Percentiles rank a stretch among this genome's conserved stretches.
Conservation (phyloP, 169 alveolate genomes). For the Plasmodium gonderi region DNA sequence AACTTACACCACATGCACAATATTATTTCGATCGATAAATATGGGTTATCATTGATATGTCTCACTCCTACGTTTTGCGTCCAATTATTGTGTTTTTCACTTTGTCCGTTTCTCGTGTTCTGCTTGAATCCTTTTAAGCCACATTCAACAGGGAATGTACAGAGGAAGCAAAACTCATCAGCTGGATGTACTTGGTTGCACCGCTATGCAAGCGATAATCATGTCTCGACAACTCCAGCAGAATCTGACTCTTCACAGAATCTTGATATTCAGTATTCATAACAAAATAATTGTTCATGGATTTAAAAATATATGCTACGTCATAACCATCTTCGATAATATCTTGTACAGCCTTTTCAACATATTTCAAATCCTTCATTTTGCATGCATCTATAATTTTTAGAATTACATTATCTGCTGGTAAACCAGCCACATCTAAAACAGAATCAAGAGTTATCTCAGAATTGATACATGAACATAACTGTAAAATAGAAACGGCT, state of each 20-base stretch:
- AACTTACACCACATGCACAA: too few relatives aligned
- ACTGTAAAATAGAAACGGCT: slow-evolving; percentile 94
- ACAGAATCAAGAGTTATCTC: slow-evolving; percentile 69
- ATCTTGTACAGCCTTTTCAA: slow-evolving; percentile 66
- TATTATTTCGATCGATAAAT: too few relatives aligned
- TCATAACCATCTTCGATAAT: slow-evolving; percentile 69
- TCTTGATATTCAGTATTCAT: slow-evolving; percentile 36
- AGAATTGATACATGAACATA: slow-evolving; percentile 80
- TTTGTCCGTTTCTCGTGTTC: background rate
- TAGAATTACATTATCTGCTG: slow-evolving; percentile 64
- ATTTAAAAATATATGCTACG: slow-evolving; percentile 66
- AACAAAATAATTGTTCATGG: slow-evolving; percentile 55
- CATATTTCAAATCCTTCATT: slow-evolving; percentile 49
- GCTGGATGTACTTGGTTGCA: slow-evolving; percentile 55
- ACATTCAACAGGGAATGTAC: slow-evolving; percentile 45
- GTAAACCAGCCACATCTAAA: slow-evolving; percentile 77
- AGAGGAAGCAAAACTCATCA: slow-evolving; percentile 50
- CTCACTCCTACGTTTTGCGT: background rate
- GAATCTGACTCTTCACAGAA: slow-evolving; percentile 38
- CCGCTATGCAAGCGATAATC: slow-evolving; percentile 64
- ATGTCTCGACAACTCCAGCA: slow-evolving; percentile 51
- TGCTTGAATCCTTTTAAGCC: background rate
- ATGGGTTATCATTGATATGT: too few relatives aligned
- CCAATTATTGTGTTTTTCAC: background rate
- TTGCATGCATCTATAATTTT: slow-evolving; percentile 75